These are phyloP conservation scores for Eimeria acervulina DNA, from an alignment of 169 alveolate species.

Conservation along the genomic window DNA sequence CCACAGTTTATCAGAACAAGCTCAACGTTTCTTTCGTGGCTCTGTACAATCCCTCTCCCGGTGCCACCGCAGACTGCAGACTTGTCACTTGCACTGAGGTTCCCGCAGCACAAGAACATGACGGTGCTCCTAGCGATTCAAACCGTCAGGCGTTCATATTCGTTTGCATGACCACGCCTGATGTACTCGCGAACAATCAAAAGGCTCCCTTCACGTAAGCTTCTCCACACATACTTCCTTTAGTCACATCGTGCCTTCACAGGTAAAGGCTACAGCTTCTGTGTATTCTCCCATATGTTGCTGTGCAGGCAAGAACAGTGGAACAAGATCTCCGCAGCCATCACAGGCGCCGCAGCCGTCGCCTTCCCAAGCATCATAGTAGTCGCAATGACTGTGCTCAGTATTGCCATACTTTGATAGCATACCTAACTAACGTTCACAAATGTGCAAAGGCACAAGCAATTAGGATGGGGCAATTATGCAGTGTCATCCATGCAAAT, in stretches of 20 bases:
- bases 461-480: background rate
- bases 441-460: background rate
- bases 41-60: background rate
- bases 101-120: background rate
- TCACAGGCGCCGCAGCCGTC: constrained; percentile 11
- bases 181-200: background rate
- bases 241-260: background rate
- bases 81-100: background rate
- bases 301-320: background rate
- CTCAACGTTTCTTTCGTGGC: background rate
- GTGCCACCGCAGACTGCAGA: background rate
- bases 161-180: constrained; percentile 44
- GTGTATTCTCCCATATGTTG: background rate
- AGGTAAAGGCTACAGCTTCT: background rate
- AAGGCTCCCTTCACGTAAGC: constrained; percentile 1
- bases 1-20: background rate
- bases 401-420: constrained; percentile 5
- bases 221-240: background rate
- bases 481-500: background rate
- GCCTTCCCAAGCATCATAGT: background rate
- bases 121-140: background rate
- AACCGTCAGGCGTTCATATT: background rate
- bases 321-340: background rate
- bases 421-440: background rate
- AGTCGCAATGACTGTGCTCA: background rate